Conservation (phyloP, 2,329 filamentous ascomycete genomes). For the Exophiala calicioides region DNA sequence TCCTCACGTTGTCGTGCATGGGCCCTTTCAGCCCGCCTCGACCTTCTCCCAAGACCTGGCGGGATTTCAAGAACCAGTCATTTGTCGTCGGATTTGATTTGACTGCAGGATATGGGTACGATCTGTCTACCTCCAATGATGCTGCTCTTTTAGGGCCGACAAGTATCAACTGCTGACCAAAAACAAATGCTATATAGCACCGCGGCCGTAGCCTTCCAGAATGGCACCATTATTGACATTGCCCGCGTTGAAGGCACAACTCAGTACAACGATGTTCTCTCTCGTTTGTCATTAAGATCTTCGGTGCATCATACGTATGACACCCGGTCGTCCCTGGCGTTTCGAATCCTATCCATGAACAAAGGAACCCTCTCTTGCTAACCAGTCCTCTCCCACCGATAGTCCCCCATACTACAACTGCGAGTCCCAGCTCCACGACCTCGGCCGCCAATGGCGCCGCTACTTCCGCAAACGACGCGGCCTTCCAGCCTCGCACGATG, state of each 20-base stretch:
- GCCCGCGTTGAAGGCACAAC: background rate
- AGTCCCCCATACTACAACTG: slow-evolving; percentile 3
- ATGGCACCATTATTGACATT: slow-evolving; percentile 2
- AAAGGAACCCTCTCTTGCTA: background rate
- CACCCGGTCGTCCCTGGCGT: too few species aligned
- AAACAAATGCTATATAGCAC: background rate
- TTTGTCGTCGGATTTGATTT: slow-evolving; percentile 2
- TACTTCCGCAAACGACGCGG: background rate
- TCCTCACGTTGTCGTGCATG: background rate
- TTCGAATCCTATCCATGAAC: background rate
- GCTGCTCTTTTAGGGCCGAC: too few species aligned
- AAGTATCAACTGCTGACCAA: background rate
- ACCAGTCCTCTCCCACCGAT: background rate
- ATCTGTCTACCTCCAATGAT: too few species aligned
- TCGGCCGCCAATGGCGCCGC: background rate
- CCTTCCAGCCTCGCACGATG: background rate
- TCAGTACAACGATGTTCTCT: background rate
- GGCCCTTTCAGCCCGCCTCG: background rate
- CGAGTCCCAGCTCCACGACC: background rate
- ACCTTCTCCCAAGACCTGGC: background rate
- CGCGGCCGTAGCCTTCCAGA: background rate
- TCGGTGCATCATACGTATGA: slow-evolving; percentile 1
- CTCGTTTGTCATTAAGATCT: background rate
- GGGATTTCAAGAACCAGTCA: background rate
- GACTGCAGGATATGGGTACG: slow-evolving; percentile 3